Evolutionary conservation across 768 basidiomycete genomes (phyloP), one percentile per base, ranked within the genome.

Genomic region (Panellus pusillus): DNA sequence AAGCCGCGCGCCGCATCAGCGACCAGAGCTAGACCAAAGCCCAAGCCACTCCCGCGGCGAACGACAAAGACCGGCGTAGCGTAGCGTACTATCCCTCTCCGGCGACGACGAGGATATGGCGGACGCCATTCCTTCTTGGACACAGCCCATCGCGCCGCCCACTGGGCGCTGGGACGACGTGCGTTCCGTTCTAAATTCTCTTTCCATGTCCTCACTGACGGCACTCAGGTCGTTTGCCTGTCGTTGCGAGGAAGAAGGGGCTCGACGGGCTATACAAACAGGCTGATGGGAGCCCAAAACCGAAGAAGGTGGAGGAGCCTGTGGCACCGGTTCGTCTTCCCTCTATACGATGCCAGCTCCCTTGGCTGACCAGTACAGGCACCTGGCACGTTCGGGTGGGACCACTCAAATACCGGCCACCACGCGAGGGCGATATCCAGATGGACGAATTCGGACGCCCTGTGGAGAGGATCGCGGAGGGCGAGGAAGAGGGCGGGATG

Each of bases 161-260:
- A 74, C 79, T 19, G 87, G 88, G 1, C 91, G 89, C 63, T 93
- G 91, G 91, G 91, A 93, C 63, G 91, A 93, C 65, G 89, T 83
- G 63, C 64, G 79, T 73, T 27, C 38, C 45, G 32, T 44, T 37
- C 1, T 44, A 50, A 24, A 62, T 42, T 52, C 44, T 50, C 6
- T 61, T 55, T 44, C 47, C 44, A 19, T 17, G 31, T 27, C 39
- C 46, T 58, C 13, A 45, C 38, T 51, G 48, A 31, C 56, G 36
- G 46, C 51, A 18, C 40, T 39, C 58, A 91, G 89, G 89, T 92
- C 36, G 86, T 93, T 1, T 93, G 12, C 91, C 91, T 20, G 89
- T 87, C 6, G 89, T 93, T 12, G 90, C 91, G 8, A 79, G 89
- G 52, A 91, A 92, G 73, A 88, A 83, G 63, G 90, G 91, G 8